Evolutionary conservation across 192 early-diverging fungal genomes (phyloP).

Genomic region (Geranomyces variabilis): DNA sequence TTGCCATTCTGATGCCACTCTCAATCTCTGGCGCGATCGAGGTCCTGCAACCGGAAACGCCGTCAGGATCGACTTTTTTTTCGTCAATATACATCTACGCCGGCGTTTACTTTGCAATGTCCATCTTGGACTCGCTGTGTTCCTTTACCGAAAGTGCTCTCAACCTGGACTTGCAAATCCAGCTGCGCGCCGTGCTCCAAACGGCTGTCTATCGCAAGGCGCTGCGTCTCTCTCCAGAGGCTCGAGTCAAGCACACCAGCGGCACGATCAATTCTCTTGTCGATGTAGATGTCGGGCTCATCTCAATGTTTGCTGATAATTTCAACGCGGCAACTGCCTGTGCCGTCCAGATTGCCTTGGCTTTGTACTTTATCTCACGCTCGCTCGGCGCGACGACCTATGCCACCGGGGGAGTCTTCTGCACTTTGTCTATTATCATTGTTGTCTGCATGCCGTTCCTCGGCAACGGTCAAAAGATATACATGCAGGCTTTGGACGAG

Average conservation of each 20-base stretch:
- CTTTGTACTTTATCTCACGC: slow-evolving; percentile 1
- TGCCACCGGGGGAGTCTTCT: slow-evolving; percentile 16
- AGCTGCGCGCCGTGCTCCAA: slow-evolving; percentile 42
- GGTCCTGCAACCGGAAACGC: background rate
- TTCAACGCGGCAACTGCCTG: background rate
- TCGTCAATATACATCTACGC: background rate
- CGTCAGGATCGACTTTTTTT: too few relatives aligned
- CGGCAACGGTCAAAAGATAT: background rate
- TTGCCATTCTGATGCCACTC: background rate
- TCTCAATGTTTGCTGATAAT: background rate
- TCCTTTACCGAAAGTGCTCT: background rate
- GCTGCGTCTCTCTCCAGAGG: slow-evolving; percentile 19
- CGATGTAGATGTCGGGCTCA: slow-evolving; percentile 6
- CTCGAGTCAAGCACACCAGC: background rate
- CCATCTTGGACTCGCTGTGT: background rate
- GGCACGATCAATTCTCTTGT: slow-evolving; percentile 18
- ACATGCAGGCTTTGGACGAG: slow-evolving; percentile 27
- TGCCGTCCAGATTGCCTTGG: slow-evolving; percentile 11
- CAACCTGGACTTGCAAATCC: slow-evolving; percentile 7
- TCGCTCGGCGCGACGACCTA: slow-evolving; percentile 1
- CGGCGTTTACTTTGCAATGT: slow-evolving; percentile 12
- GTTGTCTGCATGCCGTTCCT: slow-evolving; percentile 1
- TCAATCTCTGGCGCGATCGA: background rate
- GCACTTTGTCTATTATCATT: background rate
- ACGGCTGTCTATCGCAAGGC: slow-evolving; percentile 52